phyloP scores from a whole-genome alignment of 2,329 filamentous ascomycete species.

The Orbilia quercus region DNA sequence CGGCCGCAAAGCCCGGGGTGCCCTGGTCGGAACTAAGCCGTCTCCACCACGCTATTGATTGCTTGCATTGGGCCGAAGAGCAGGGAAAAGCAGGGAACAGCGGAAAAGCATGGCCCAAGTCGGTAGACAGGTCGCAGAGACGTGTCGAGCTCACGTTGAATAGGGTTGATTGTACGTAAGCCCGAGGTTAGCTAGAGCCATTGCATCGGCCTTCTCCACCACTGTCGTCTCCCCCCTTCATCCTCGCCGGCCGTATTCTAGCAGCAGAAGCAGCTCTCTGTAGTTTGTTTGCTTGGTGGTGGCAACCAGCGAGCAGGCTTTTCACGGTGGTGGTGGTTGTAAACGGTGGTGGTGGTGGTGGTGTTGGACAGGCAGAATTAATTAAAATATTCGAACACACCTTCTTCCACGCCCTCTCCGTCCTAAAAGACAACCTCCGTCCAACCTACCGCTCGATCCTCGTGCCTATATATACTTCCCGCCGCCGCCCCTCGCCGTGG shows the following conservation, averaged over 20 bases:
- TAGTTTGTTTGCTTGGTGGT: too few species aligned
- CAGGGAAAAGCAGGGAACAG: slow-evolving; percentile 30
- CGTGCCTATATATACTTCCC: slow-evolving; percentile 20
- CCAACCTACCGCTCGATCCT: slow-evolving; percentile 13
- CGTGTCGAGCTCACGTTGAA: too few species aligned
- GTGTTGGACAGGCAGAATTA: neutral
- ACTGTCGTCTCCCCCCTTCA: slow-evolving; percentile 3
- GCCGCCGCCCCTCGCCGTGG: slow-evolving; percentile 17
- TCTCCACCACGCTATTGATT: slow-evolving; percentile 29
- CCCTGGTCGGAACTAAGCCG: slow-evolving; percentile 24
- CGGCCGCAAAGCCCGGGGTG: slow-evolving; percentile 30
- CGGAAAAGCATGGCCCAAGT: too few species aligned
- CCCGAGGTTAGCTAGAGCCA: slow-evolving; percentile 6
- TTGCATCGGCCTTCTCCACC: slow-evolving; percentile 19
- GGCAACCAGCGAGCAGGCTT: slow-evolving; percentile 3
- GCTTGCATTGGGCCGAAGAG: slow-evolving; percentile 15
- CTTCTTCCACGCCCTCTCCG: neutral
- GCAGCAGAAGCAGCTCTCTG: too few species aligned
- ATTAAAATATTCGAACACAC: neutral
- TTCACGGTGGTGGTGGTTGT: neutral
- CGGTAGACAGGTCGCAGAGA: slow-evolving; percentile 2
- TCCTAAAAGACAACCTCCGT: slow-evolving; percentile 1
- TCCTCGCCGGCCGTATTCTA: too few species aligned
- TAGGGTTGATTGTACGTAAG: slow-evolving; percentile 33
- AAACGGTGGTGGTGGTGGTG: neutral